Base-by-base conservation (phyloP, 2,329 filamentous ascomycete species). In the Scytalidium lignicola region DNA sequence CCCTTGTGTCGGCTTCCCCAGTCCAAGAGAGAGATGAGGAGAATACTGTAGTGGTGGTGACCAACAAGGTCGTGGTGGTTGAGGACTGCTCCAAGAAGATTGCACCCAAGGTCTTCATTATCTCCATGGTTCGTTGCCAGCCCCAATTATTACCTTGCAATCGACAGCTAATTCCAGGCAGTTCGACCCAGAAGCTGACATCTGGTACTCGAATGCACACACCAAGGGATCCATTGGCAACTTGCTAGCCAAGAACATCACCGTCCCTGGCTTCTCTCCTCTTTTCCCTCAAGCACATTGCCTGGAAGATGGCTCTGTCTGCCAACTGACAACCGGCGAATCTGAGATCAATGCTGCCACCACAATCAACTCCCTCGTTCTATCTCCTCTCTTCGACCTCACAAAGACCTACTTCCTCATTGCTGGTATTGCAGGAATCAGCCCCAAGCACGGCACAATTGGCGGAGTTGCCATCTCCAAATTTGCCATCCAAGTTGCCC, bases 331-430 rank as follows among this genome's bases (percentile, higher is more conserved):
- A 8, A 80, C 82, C 1, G 85, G 85, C 49, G 83, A 85, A 64
- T 74, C 75, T 9, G 85, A 89, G 67, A 88, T 90, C 70, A 91
- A 90, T 62, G 85, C 87, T 0, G 87, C 87, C 0, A 68, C 77
- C 6, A 83, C 83, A 0, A 75, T 87, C 52, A 75, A 75, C 43
- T 79, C 86, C 0, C 71, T 90, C 9, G 70, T 79, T n/a, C 73
- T 83, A 13, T 85, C 80, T 0, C 63, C 70, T 1, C 61, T 69
- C 10, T 88, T 90, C 64, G 75, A 90, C 65, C 73, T 90, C 12
- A 74, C 69, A 1, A 65, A 72, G 43, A 85, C 86, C 1, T 90
- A 90, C 68, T 88, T 89, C 66, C 66, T 90, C 50, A 65, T 88
- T 23, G 80, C 76, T 1, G 87, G 86, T 2, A 90, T 91, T 53